A percentile compares a stretch with the other conserved stretches of the same genome.
Evolutionary conservation across 23 red algal species (phyloP).

Genomic region (Chondrus crispus): DNA sequence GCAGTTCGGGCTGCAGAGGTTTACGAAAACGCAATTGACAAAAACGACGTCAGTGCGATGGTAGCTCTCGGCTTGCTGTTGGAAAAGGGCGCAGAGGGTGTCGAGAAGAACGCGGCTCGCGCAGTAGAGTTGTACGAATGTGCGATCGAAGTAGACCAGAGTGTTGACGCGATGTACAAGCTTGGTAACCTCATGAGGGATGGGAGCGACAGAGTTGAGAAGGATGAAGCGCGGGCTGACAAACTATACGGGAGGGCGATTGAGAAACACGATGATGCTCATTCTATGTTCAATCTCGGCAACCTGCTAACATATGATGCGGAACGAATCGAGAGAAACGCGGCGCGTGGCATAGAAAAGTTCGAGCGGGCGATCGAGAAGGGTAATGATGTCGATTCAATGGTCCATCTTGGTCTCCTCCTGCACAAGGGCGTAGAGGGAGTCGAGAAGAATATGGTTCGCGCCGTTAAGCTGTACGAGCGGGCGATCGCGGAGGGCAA

Average conservation of each 20-base stretch:
- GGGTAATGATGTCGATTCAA: background rate
- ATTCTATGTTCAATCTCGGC: background rate
- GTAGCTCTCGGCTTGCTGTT: background rate
- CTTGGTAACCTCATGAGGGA: background rate
- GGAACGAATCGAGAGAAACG: background rate
- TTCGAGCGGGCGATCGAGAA: background rate
- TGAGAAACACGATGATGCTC: background rate
- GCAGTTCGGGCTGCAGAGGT: background rate
- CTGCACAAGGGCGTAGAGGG: background rate
- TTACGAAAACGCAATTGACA: background rate
- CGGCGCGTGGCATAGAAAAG: background rate
- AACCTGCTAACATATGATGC: background rate
- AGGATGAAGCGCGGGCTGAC: background rate
- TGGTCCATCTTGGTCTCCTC: background rate
- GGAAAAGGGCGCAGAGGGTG: constrained; percentile 9
- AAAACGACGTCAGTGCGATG: background rate
- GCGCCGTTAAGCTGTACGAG: background rate
- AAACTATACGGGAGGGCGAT: background rate
- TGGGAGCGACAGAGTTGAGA: background rate
- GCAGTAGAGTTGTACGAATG: background rate
- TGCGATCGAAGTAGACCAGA: too few relatives aligned
- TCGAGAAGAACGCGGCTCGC: background rate
- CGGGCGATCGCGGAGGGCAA: background rate
- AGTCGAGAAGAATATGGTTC: background rate
- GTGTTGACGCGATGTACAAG: background rate